These are phyloP conservation scores for Scalesia atractyloides DNA, from an alignment of 129 eudicot species.

Conservation along the genomic window DNA sequence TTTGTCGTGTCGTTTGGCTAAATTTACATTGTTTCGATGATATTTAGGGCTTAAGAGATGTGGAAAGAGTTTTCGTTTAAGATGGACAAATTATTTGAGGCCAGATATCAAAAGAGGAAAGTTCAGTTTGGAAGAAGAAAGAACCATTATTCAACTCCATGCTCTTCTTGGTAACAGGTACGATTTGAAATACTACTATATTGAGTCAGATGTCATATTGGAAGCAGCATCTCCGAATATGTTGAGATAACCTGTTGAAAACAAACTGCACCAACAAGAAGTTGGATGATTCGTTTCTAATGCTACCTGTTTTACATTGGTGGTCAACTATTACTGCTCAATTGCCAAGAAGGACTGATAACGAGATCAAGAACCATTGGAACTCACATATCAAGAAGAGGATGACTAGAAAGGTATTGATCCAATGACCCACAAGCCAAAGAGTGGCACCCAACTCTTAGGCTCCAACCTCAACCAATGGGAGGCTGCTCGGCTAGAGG, in stretches of 20 bases:
- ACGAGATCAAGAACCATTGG: conserved; percentile 39
- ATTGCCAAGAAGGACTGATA: conserved; percentile 62
- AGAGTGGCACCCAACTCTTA: conserved; percentile 30
- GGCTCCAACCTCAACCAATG: conserved; percentile 61
- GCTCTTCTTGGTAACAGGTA: conserved; percentile 87
- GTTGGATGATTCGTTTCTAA: neutral
- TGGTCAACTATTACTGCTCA: conserved; percentile 77
- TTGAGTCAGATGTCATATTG: no score
- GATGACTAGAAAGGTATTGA: conserved; percentile 61
- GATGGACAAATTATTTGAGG: conserved; percentile 72
- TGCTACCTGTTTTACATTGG: conserved; percentile 14
- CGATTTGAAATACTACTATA: neutral
- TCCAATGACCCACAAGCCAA: conserved; percentile 65
- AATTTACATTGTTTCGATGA: neutral
- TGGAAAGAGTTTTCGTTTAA: conserved; percentile 69
- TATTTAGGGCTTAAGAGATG: conserved; percentile 65
- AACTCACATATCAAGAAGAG: conserved; percentile 62
- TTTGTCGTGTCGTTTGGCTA: neutral
- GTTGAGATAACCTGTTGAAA: no score
- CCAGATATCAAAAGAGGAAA: conserved; percentile 86
- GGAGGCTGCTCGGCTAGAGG: conserved; percentile 72
- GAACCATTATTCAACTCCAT: conserved; percentile 75
- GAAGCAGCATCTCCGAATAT: no score
- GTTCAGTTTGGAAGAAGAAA: conserved; percentile 74
- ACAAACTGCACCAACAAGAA: neutral